Evolutionary conservation across 352 stramenopile species (phyloP).

Genomic region (Globisporangium okanoganense): DNA sequence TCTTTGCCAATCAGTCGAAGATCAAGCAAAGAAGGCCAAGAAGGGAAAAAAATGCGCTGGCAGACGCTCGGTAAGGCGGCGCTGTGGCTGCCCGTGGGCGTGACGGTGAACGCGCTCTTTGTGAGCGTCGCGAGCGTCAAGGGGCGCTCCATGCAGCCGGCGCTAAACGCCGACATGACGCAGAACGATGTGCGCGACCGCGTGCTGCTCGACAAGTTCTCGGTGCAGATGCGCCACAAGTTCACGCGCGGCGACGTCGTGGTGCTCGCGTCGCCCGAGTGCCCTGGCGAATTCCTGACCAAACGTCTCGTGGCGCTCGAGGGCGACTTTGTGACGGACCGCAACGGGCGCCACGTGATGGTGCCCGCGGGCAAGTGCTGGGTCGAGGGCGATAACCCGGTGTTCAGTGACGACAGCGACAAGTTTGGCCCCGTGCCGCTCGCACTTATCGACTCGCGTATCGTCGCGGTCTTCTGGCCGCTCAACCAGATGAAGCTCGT

Average conservation of each 20-base stretch:
- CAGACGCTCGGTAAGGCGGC: slow-evolving; percentile 51
- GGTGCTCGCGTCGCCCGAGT: slow-evolving; percentile 65
- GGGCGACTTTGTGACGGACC: slow-evolving; percentile 65
- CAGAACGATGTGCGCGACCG: slow-evolving; percentile 67
- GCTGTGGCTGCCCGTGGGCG: slow-evolving; percentile 79
- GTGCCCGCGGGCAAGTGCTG: slow-evolving; percentile 81
- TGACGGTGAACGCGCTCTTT: slow-evolving; percentile 70
- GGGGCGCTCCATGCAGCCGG: slow-evolving; percentile 81
- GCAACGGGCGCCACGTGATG: slow-evolving; percentile 25
- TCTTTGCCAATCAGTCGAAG: background rate
- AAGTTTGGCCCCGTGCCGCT: slow-evolving; percentile 72
- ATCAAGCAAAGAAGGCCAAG: background rate
- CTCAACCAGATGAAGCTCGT: slow-evolving; percentile 61
- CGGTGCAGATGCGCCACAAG: slow-evolving; percentile 62
- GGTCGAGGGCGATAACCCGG: slow-evolving; percentile 78
- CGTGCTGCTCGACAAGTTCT: slow-evolving; percentile 86
- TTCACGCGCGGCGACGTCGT: slow-evolving; percentile 76
- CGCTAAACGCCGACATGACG: slow-evolving; percentile 67
- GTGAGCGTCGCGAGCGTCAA: slow-evolving; percentile 73
- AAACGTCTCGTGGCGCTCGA: slow-evolving; percentile 79
- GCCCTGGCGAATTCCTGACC: slow-evolving; percentile 53
- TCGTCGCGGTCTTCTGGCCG: slow-evolving; percentile 80
- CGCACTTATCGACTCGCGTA: slow-evolving; percentile 74
- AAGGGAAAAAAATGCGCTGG: slow-evolving; percentile 36
- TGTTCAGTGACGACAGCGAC: slow-evolving; percentile 78